These are phyloP conservation scores for Aphanomyces euteiches DNA, from an alignment of 352 stramenopile genomes.

Conservation along the genomic window DNA sequence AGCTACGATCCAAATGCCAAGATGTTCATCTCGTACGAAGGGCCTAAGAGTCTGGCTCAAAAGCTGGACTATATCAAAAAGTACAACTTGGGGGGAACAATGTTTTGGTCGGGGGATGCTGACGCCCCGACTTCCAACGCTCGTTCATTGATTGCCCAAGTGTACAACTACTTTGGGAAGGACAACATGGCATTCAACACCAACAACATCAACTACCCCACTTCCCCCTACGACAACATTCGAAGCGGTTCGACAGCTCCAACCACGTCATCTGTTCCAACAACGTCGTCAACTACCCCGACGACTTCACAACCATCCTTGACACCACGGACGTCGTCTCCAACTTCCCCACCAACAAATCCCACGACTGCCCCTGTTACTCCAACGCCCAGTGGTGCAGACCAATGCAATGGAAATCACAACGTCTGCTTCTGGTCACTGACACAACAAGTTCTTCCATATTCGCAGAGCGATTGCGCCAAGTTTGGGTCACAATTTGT, in stretches of 20 bases:
- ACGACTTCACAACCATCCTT: background rate
- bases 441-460: background rate
- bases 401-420: background rate
- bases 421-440: background rate
- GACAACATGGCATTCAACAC: conserved; percentile 17
- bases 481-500: background rate
- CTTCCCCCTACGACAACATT: background rate
- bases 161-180: conserved; percentile 17
- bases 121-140: too few species aligned
- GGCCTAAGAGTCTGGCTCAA: background rate
- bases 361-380: background rate
- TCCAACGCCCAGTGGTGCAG: background rate
- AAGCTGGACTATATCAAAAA: conserved; percentile 22
- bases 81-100: conserved; percentile 17
- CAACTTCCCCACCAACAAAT: background rate
- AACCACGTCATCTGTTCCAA: background rate
- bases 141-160: conserved; percentile 18
- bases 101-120: conserved; percentile 20
- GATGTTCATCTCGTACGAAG: conserved; percentile 17
- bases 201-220: conserved; percentile 19
- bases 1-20: conserved; percentile 14
- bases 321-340: background rate
- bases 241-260: background rate
- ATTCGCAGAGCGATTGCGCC: background rate
- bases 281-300: background rate